Conservation (phyloP, 164 flowering plant genomes). For the Stephania japonica region DNA sequence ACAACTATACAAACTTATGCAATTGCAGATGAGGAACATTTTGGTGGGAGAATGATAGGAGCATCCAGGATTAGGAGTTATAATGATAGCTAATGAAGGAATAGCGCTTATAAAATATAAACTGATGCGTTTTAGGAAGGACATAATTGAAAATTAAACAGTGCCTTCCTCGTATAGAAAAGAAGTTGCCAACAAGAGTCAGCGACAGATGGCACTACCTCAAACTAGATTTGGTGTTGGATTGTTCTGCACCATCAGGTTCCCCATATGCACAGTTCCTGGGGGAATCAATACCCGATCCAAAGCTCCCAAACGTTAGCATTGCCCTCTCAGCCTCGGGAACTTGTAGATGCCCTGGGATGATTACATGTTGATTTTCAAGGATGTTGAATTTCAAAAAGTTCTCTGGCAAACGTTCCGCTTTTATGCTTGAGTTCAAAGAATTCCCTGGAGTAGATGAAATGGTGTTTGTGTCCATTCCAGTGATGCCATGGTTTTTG, state of each 20-base stretch:
- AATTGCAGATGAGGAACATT: not conserved
- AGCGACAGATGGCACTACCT: slow-evolving; percentile 38
- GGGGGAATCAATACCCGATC: slow-evolving; percentile 41
- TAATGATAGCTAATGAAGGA: not conserved
- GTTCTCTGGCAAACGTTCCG: slow-evolving; percentile 44
- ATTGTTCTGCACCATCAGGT: slow-evolving; percentile 28
- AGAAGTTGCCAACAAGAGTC: not conserved
- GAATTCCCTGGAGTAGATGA: slow-evolving; percentile 38
- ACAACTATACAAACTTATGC: not conserved
- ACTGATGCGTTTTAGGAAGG: not conserved
- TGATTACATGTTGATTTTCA: slow-evolving; percentile 77
- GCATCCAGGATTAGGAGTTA: not conserved
- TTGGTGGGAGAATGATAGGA: not conserved
- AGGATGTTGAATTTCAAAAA: slow-evolving; percentile 36
- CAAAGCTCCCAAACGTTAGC: slow-evolving; percentile 90
- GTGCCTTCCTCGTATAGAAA: not conserved
- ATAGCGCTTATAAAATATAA: not conserved
- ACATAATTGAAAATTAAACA: not conserved
- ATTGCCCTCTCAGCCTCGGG: slow-evolving; percentile 62
- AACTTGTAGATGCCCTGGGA: slow-evolving; percentile 81
- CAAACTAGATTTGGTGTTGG: slow-evolving; percentile 34
- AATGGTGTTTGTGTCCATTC: slow-evolving; percentile 37
- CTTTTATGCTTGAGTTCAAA: slow-evolving; percentile 28
- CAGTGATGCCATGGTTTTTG: slow-evolving; percentile 47
- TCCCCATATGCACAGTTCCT: slow-evolving; percentile 27